Conservation (phyloP, 2,329 filamentous ascomycete genomes). For the Aureobasidium sp. region DNA sequence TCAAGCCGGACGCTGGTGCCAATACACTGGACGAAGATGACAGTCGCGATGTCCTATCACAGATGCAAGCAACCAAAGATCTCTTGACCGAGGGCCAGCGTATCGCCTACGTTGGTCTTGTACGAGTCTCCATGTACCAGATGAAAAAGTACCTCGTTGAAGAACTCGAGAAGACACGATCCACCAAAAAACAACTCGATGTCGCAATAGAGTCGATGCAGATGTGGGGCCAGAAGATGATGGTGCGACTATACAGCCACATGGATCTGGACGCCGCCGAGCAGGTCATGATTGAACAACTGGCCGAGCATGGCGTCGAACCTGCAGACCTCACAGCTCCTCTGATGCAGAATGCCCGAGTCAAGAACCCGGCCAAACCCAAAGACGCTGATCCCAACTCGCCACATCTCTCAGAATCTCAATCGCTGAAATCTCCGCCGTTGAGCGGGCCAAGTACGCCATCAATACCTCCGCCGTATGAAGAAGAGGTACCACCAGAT, state of each 20-base stretch:
- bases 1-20: slow-evolving; percentile 59
- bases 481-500: slow-evolving; percentile 59
- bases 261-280: slow-evolving; percentile 93
- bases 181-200: slow-evolving; percentile 64
- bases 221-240: slow-evolving; percentile 98
- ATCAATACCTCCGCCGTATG: slow-evolving; percentile 45
- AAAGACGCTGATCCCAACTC: slow-evolving; percentile 5
- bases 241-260: slow-evolving; percentile 86
- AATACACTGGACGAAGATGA: slow-evolving; percentile 71
- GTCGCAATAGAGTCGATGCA: slow-evolving; percentile 69
- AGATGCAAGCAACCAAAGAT: slow-evolving; percentile 94
- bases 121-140: slow-evolving; percentile 69
- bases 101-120: slow-evolving; percentile 90
- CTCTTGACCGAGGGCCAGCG: slow-evolving; percentile 90
- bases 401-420: slow-evolving; percentile 19
- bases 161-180: slow-evolving; percentile 53
- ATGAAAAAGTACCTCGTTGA: slow-evolving; percentile 69
- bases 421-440: slow-evolving; percentile 22
- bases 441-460: slow-evolving; percentile 36
- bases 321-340: slow-evolving; percentile 76
- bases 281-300: slow-evolving; percentile 97
- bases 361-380: slow-evolving; percentile 64
- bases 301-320: slow-evolving; percentile 84
- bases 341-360: slow-evolving; percentile 84
- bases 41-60: slow-evolving; percentile 69